Evolutionary conservation across 2,329 filamentous ascomycete genomes (phyloP), one percentile per base, ranked within the genome.

Genomic region (Hypomyces rosellus): DNA sequence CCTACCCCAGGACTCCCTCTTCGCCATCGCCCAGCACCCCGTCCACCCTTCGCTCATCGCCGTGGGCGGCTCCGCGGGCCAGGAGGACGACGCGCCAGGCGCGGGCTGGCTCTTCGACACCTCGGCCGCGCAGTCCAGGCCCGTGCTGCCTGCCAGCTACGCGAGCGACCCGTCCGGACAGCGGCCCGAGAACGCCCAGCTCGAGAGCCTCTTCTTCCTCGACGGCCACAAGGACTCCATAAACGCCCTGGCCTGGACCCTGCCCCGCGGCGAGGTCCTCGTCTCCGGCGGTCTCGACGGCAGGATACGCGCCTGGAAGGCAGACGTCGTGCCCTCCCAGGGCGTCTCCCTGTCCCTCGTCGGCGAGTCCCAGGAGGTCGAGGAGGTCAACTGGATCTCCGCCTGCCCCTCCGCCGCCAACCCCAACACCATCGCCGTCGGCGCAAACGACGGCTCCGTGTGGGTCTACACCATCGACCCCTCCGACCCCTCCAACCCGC

Each of bases 211-310:
- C 14, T 86, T 85, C 63, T 82, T 81, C 59, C 76, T 99, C 53
- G 86, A 92, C n/a, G 91, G 90, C 42, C 93, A 99, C 73, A 85
- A 82, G 41, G 93, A 99, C 72, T 93, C 87, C 13, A 85, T 99
- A 65, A 96, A 93, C 65, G 81, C 89, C 2, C 79, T 96, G 4
- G 73, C 83, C 7, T 99, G 96, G 69, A 95, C 91, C 1, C 74
- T 87, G 41, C 91, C 91, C 0, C 76, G 77, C 49, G 93, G 93
- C 51, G 86, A 95, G 50, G 93, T 88, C 63, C 76, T 95, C 13
- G 77, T 93, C n/a, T 90, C 87, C 5, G 93, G 84, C 5, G 93
- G 92, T 7, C 72, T 97, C 55, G 93, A 97, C 66, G 93, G 93
- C 11, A 84, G 83, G 56, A 65, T 99, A 59, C 81, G 86, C 56